A percentile compares a stretch with the other conserved stretches of the same genome.
These are phyloP conservation scores for Trichoderma lentiforme DNA, from an alignment of 2,329 filamentous ascomycete genomes.

Conservation along the genomic window DNA sequence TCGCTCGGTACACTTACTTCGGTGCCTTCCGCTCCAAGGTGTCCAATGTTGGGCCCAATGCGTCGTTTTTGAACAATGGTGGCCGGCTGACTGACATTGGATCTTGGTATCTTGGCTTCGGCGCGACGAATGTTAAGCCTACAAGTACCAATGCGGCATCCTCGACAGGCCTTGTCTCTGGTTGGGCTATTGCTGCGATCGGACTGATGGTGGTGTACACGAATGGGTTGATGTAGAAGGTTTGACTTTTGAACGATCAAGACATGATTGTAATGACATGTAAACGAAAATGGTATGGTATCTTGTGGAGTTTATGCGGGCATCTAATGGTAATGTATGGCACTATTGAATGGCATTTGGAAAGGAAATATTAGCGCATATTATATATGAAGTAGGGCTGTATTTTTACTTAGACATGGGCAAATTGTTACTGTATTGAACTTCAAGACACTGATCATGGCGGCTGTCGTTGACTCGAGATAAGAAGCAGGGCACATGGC, in stretches of 20 bases:
- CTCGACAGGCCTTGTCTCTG: not conserved
- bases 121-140: constrained; percentile 44
- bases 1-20: constrained; percentile 72
- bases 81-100: constrained; percentile 74
- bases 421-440: not conserved
- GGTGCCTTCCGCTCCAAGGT: constrained; percentile 67
- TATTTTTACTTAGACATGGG: not conserved
- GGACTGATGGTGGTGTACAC: not conserved
- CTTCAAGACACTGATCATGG: not conserved
- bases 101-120: constrained; percentile 67
- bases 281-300: not conserved
- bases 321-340: not conserved
- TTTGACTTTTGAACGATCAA: not conserved
- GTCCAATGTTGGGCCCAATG: constrained; percentile 73
- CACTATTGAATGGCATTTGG: not conserved
- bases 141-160: constrained; percentile 22
- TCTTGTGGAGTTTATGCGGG: not conserved
- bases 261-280: not conserved
- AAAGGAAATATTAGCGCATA: not conserved
- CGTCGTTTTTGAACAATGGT: constrained; percentile 63
- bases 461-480: not conserved
- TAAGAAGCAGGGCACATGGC: not conserved
- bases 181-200: not conserved
- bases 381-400: not conserved
- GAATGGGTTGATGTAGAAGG: not conserved